Evolutionary conservation across 306 rosid species (phyloP).

Genomic region (Argentina anserina): DNA sequence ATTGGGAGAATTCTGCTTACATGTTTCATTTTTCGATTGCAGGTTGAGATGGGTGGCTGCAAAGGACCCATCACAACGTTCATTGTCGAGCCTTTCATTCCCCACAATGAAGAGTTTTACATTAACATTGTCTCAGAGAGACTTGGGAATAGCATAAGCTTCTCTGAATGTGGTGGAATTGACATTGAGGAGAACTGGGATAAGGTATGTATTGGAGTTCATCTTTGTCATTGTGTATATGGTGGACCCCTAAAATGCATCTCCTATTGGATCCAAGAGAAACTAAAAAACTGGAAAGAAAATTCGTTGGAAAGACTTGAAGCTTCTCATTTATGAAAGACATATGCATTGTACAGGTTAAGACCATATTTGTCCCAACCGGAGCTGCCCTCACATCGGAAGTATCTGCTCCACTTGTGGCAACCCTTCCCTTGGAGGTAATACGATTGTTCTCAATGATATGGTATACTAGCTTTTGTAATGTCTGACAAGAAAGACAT

Average conservation of each 20-base stretch:
- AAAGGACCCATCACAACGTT: conserved; percentile 95
- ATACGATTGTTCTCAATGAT: conserved; percentile 9
- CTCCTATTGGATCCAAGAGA: not conserved
- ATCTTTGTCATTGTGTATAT: not conserved
- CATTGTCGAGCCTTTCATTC: conserved; percentile 93
- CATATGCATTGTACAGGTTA: conserved; percentile 58
- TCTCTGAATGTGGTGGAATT: conserved; percentile 96
- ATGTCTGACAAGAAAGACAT: conserved; percentile 7
- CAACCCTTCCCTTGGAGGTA: conserved; percentile 96
- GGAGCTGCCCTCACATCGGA: conserved; percentile 67
- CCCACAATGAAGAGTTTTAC: conserved; percentile 89
- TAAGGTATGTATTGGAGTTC: conserved; percentile 42
- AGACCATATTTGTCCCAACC: conserved; percentile 78
- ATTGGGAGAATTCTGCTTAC: not conserved
- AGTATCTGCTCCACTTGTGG: conserved; percentile 77
- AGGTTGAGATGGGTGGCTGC: conserved; percentile 95
- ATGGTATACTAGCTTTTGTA: not conserved
- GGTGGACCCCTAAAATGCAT: not conserved
- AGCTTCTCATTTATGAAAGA: conserved; percentile 18
- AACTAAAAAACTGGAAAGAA: not conserved
- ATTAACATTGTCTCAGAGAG: conserved; percentile 88
- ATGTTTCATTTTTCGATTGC: conserved; percentile 13
- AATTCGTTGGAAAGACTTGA: not conserved
- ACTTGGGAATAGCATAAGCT: conserved; percentile 86
- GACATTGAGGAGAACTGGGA: conserved; percentile 98